These are phyloP conservation scores for Picea sitchensis DNA, from an alignment of 75 land plant species.

Conservation along the genomic window DNA sequence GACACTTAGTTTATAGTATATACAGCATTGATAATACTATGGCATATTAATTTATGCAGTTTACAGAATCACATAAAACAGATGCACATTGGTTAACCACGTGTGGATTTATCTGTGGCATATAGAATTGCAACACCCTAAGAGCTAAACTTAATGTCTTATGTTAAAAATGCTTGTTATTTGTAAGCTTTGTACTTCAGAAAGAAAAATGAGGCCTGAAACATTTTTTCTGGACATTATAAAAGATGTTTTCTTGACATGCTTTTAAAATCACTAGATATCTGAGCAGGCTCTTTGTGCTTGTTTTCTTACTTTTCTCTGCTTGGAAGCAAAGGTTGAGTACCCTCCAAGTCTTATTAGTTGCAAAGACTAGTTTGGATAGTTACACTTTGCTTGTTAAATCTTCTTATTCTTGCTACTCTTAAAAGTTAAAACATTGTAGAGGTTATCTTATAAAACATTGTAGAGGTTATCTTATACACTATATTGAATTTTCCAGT, in stretches of 20 bases:
- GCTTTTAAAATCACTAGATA: background rate
- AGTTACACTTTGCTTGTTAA: background rate
- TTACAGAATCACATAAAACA: background rate
- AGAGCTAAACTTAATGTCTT: background rate
- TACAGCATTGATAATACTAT: background rate
- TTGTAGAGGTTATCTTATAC: background rate
- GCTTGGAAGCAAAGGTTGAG: background rate
- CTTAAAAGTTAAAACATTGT: background rate
- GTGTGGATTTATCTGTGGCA: background rate
- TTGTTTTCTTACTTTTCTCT: background rate
- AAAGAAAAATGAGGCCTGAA: background rate
- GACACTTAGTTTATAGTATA: background rate
- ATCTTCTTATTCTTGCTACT: background rate
- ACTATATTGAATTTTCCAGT: slow-evolving; percentile 37
- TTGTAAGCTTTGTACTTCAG: background rate
- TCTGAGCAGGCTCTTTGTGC: background rate
- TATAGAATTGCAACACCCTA: background rate
- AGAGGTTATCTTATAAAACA: background rate
- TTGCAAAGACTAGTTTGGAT: background rate
- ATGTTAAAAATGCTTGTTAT: background rate
- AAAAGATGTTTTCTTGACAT: background rate
- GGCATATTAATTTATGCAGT: background rate
- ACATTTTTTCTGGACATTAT: background rate
- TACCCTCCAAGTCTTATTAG: background rate
- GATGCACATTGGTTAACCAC: background rate